A percentile compares a stretch with the other conserved stretches of the same genome.
Conservation (phyloP, 1,139 yeast species). For the Candida mesenterica region DNA sequence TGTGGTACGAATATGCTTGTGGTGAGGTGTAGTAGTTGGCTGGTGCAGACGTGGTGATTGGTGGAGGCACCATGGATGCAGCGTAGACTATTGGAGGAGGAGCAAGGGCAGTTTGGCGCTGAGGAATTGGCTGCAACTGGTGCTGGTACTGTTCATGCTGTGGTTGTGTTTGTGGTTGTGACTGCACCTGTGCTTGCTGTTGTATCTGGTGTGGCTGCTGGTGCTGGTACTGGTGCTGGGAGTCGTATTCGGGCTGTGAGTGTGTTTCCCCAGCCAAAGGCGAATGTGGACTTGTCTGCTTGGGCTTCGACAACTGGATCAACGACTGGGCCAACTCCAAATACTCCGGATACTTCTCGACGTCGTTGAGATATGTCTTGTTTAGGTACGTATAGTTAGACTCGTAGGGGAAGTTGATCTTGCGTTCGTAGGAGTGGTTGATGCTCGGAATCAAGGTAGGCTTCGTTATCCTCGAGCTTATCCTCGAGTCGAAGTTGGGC, state of each 20-base stretch:
- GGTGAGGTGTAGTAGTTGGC: background rate
- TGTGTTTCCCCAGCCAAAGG: conserved; percentile 8
- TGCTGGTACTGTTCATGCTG: background rate
- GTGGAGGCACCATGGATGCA: conserved; percentile 6
- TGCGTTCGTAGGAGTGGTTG: conserved; percentile 27
- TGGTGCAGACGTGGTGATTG: conserved; percentile 8
- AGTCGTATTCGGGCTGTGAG: background rate
- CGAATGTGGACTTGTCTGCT: conserved; percentile 10
- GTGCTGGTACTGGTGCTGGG: conserved; percentile 3
- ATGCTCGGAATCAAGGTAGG: conserved; percentile 30
- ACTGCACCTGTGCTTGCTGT: background rate
- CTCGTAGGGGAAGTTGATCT: conserved; percentile 54
- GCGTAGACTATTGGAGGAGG: conserved; percentile 10
- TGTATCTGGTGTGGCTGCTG: conserved; percentile 6
- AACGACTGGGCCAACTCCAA: conserved; percentile 47
- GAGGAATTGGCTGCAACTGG: conserved; percentile 1
- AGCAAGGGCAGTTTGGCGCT: conserved; percentile 7
- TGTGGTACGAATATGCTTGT: conserved; percentile 4
- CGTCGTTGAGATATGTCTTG: conserved; percentile 45
- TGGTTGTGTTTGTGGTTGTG: background rate
- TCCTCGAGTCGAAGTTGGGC: conserved; percentile 43
- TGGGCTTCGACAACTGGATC: conserved; percentile 34
- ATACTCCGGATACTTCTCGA: conserved; percentile 47
- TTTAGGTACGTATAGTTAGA: conserved; percentile 53
- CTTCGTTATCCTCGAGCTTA: conserved; percentile 33